These are phyloP conservation scores for Microsporum ferrugineum DNA, from an alignment of 2,329 filamentous ascomycete genomes.

Conservation along the genomic window DNA sequence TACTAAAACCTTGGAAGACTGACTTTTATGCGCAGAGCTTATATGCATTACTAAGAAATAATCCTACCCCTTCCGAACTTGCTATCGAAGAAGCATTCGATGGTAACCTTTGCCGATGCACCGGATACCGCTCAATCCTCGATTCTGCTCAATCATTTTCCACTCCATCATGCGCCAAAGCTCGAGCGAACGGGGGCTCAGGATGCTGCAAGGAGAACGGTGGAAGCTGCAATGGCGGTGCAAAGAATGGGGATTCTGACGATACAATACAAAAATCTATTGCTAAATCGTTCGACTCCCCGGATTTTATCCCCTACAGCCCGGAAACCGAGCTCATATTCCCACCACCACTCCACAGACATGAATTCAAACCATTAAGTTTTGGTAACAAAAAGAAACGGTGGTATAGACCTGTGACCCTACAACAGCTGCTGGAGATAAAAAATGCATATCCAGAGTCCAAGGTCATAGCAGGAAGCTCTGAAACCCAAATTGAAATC, in stretches of 20 bases:
- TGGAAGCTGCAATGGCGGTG: constrained; percentile 53
- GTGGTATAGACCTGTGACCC: constrained; percentile 82
- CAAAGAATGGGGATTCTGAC: constrained; percentile 28
- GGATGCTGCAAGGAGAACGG: constrained; percentile 59
- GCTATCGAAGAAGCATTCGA: constrained; percentile 95
- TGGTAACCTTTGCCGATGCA: constrained; percentile 90
- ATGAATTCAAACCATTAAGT: constrained; percentile 67
- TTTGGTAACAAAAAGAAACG: constrained; percentile 92
- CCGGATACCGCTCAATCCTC: constrained; percentile 84
- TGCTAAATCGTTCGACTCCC: constrained; percentile 56
- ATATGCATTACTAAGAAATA: constrained; percentile 83
- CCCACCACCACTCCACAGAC: constrained; percentile 70
- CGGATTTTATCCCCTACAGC: constrained; percentile 87
- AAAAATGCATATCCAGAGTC: constrained; percentile 74
- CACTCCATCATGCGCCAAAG: constrained; percentile 41
- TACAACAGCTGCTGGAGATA: constrained; percentile 82
- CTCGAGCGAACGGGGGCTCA: constrained; percentile 46
- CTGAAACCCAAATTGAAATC: constrained; percentile 95
- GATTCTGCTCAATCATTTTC: constrained; percentile 84
- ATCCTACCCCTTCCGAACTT: constrained; percentile 61
- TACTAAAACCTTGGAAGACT: not conserved
- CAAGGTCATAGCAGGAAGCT: constrained; percentile 91
- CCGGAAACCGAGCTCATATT: constrained; percentile 93
- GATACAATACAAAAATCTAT: constrained; percentile 32
- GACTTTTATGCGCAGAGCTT: constrained; percentile 48